Evolutionary conservation across 768 basidiomycete genomes (phyloP), one percentile per base, ranked within the genome.

Genomic region (Grammothele lineata): DNA sequence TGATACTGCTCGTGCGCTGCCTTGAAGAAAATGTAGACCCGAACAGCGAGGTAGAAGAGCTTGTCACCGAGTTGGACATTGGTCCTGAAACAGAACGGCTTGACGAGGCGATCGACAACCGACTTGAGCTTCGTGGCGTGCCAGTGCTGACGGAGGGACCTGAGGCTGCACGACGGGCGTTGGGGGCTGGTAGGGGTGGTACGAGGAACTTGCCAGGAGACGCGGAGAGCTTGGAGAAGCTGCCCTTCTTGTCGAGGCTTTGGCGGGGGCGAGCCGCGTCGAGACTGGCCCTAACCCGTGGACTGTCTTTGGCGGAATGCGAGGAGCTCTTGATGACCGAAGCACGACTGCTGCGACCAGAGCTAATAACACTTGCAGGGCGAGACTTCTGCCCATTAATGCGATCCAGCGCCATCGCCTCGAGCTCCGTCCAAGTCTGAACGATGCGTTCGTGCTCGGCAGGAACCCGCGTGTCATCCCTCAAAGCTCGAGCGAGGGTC

Each of bases 1-100:
- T 66, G 40, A 84, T 63, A 59, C 89, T 92, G 25, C 74, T 66
- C 18, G 88, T 90, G 18, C 90, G 77, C 57, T 92, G 90, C 24
- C 90, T 79, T n/a, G 90, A 92, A 25, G 90, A 76, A 62, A 82
- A 88, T 7, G 90, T 92, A 4, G 89, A 75, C 24, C 70, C 70
- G 50, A 76, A 74, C 17, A 87, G 41, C 17, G 68, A 43, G 6
- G 54, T 49, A 1, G 45, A 63, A 12, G 66, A 57, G 7, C 40
- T n/a, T n/a, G n/a, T n/a, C n/a, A n/a, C n/a, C 18, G 69, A 59
- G 17, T 75, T 67, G n/a, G 70, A 62, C 47, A 77, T 64, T 9
- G 86, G 81, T 22, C 87, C 87, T 18, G 89, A 89, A 15, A 82
- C 78, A 14, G 87, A 85, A 43, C 90, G 78, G 43, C 61, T 70